Base-by-base conservation (phyloP, 352 stramenopile genomes). In the Achlya hypogyna region DNA sequence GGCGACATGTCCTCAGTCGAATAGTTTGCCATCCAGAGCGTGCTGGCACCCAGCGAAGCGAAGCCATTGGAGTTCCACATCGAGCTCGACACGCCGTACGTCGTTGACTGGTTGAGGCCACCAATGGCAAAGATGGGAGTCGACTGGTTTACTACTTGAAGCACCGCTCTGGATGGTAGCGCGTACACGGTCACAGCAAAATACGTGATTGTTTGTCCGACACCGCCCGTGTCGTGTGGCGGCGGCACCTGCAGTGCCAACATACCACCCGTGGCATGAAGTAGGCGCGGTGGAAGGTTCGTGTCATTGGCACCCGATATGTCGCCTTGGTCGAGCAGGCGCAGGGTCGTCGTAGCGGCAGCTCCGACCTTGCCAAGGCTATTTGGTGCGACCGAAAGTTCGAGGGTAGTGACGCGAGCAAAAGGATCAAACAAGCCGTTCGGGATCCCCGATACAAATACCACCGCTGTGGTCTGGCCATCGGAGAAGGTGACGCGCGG, bases 41-140 rank as follows among this genome's bases (percentile, higher is more conserved):
- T 25, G 4, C 53, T 31, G 28, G 51, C 27, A 1, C 53, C 35
- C 42, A 65, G 16, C 32, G 23, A 32, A 6, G 28, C 56, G 53
- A 65, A 32, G 5, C 58, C 58, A 14, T 25, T 29, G 1, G 18
- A 64, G 6, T 69, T 69, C 1, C 38, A 73, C 5, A 71, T 68
- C 71, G 40, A 62, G 74, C 27, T 71, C 69, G 16, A 71, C 51
- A 71, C 53, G 1, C 53, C 40, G 38, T 78, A 78, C n/a, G 32
- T 63, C 10, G 72, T 78, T 27, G 35, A 65, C 16, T 63, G 56
- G 4, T 54, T 72, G 5, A 78, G 60, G 1, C 67, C 70, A 25
- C 71, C 72, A 5, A 78, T 32, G 22, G 65, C 51, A 31, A 82
- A 53, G 0, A 6, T 74, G 73, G 29, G 71, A 67, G 34, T 84